These are phyloP conservation scores for Lippia alba DNA, from an alignment of 305 asterid genomes.

Conservation along the genomic window DNA sequence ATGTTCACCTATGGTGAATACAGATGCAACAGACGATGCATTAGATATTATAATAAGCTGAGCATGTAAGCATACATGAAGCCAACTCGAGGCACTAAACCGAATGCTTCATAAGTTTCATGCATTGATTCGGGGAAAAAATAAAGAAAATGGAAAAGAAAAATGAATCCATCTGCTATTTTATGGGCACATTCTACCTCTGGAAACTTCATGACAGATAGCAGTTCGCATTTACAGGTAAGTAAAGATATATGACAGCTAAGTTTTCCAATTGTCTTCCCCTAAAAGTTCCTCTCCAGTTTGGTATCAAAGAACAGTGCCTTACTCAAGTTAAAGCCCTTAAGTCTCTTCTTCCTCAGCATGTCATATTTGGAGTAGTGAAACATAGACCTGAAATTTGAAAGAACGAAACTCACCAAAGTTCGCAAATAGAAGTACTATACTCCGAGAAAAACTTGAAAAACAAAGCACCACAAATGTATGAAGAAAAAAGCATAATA, in stretches of 20 bases:
- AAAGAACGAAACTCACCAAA: neutral
- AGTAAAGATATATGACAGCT: slow-evolving; percentile 11
- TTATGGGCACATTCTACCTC: slow-evolving; percentile 10
- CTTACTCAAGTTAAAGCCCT: slow-evolving; percentile 12
- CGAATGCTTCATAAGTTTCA: slow-evolving; percentile 3
- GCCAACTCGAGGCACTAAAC: neutral
- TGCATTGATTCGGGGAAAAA: slow-evolving; percentile 6
- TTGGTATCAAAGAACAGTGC: slow-evolving; percentile 24
- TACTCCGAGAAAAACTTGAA: neutral
- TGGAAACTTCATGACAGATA: neutral
- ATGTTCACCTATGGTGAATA: neutral
- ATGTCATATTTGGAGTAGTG: slow-evolving; percentile 52
- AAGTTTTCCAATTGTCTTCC: slow-evolving; percentile 14
- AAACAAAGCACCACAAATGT: neutral
- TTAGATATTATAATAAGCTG: neutral
- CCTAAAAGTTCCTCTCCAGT: slow-evolving; percentile 13
- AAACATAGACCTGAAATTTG: slow-evolving; percentile 37
- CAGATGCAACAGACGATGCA: neutral
- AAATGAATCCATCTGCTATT: slow-evolving; percentile 2
- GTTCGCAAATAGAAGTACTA: neutral
- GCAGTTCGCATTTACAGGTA: slow-evolving; percentile 34
- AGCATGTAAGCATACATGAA: neutral
- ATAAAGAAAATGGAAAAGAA: neutral
- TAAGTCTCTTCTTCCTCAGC: slow-evolving; percentile 46
- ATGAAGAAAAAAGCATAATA: neutral